Conservation (phyloP, 495 filamentous ascomycete genomes). For the Neurospora discreta region DNA sequence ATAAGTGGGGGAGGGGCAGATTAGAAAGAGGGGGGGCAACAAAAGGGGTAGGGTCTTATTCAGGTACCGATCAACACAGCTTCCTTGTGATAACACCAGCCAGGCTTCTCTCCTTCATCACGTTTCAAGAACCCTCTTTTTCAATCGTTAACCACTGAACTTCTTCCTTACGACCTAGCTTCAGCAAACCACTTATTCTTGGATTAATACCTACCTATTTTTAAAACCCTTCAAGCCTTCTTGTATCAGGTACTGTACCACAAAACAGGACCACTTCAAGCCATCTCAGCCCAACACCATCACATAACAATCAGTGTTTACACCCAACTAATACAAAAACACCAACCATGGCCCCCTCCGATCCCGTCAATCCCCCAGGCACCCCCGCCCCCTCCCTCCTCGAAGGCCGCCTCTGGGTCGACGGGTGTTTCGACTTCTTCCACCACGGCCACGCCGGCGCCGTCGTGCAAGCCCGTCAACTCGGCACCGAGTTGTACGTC, state of each 20-base stretch:
- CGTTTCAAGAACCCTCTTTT: neutral
- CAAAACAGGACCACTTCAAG: neutral
- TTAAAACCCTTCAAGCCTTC: neutral
- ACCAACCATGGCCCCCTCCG: constrained; percentile 11
- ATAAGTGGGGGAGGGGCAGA: constrained; percentile 2
- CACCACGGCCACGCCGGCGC: constrained; percentile 97
- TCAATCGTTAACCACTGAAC: neutral
- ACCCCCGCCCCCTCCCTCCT: constrained; percentile 36
- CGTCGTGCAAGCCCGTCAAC: constrained; percentile 64
- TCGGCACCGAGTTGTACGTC: constrained; percentile 79
- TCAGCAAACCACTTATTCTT: neutral
- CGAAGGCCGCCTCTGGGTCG: constrained; percentile 84
- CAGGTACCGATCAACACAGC: neutral
- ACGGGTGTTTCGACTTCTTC: constrained; percentile 98
- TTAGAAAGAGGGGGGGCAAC: neutral
- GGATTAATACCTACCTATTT: neutral
- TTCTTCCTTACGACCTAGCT: no score
- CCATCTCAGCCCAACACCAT: neutral
- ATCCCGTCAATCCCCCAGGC: constrained; percentile 17
- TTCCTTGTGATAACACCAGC: neutral
- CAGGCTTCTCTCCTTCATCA: neutral
- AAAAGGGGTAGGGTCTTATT: neutral
- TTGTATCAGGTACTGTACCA: neutral
- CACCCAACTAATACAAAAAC: neutral
- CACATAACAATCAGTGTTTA: neutral